Percentiles rank a stretch among this genome's conserved stretches.
Conservation (phyloP, 1,284 basidiomycete species). For the Tilletia caries region DNA sequence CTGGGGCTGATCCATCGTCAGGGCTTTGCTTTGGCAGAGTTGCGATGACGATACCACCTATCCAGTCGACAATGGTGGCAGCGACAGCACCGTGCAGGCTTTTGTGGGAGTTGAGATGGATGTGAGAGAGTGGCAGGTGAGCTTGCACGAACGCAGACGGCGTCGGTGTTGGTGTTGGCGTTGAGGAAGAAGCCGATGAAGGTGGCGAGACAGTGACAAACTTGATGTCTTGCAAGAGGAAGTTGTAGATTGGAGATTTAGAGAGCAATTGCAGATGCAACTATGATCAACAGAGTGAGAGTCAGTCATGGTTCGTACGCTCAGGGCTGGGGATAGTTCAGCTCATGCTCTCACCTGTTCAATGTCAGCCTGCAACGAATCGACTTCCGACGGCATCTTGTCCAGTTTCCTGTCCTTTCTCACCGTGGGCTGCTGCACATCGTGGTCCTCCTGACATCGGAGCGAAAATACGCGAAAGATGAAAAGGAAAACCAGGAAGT, state of each 20-base stretch:
- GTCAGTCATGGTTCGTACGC: not conserved
- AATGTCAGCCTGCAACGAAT: too few relatives aligned
- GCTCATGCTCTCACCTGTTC: too few relatives aligned
- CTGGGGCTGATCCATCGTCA: not conserved
- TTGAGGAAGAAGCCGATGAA: too few relatives aligned
- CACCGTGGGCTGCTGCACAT: too few relatives aligned
- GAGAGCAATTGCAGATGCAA: conserved; percentile 29
- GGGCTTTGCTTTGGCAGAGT: conserved; percentile 16
- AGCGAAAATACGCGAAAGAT: too few relatives aligned
- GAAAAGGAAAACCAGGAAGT: too few relatives aligned
- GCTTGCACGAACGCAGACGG: conserved; percentile 26
- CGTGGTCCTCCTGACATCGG: too few relatives aligned
- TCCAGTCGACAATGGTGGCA: conserved; percentile 39
- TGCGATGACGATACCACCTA: conserved; percentile 37
- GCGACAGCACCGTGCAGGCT: conserved; percentile 39
- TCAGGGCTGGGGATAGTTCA: too few relatives aligned
- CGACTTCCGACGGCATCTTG: too few relatives aligned
- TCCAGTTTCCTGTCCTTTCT: too few relatives aligned
- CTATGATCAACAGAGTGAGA: not conserved
- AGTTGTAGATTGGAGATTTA: conserved; percentile 36
- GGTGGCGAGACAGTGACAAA: not conserved
- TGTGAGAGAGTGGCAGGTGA: conserved; percentile 25
- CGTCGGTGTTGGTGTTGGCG: conserved; percentile 14
- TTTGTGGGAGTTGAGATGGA: conserved; percentile 32
- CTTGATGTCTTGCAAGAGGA: conserved; percentile 29